These are phyloP conservation scores for Penicillium longicatenatum DNA, from an alignment of 495 filamentous ascomycete species.

Conservation along the genomic window DNA sequence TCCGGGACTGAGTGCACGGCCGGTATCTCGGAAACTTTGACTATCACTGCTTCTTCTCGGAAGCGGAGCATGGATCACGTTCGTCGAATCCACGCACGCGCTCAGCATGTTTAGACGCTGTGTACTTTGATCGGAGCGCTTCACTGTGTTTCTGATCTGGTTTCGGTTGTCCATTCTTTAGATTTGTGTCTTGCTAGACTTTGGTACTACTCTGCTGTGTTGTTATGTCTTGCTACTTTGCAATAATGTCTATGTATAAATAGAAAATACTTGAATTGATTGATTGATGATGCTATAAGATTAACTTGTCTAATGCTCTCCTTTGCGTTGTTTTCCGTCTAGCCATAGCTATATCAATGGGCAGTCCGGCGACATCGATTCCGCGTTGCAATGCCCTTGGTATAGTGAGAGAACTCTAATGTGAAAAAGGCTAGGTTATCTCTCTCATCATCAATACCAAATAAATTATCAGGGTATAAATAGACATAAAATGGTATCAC, in stretches of 20 bases:
- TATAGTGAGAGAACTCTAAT: too few relatives aligned
- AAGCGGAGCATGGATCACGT: not conserved
- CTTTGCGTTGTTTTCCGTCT: too few relatives aligned
- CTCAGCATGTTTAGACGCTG: not conserved
- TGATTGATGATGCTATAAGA: too few relatives aligned
- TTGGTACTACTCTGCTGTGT: not conserved
- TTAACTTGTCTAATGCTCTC: too few relatives aligned
- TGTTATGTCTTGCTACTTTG: not conserved
- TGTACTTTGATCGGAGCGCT: not conserved
- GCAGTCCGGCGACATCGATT: too few relatives aligned
- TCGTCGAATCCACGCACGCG: not conserved
- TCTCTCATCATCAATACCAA: too few relatives aligned
- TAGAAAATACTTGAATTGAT: not conserved
- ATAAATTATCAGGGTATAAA: too few relatives aligned
- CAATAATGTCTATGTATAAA: not conserved
- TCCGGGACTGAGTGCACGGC: slow-evolving; percentile 52
- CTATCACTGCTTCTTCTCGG: slow-evolving; percentile 18
- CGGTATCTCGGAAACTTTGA: slow-evolving; percentile 45
- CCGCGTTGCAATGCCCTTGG: too few relatives aligned
- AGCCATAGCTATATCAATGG: too few relatives aligned
- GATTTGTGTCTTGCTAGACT: not conserved
- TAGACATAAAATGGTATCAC: too few relatives aligned
- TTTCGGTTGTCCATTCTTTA: not conserved
- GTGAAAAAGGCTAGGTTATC: too few relatives aligned
- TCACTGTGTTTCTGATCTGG: not conserved